Evolutionary conservation across 345 rosid genomes (phyloP), one percentile per base, ranked within the genome.

Genomic region (Acer campestre): DNA sequence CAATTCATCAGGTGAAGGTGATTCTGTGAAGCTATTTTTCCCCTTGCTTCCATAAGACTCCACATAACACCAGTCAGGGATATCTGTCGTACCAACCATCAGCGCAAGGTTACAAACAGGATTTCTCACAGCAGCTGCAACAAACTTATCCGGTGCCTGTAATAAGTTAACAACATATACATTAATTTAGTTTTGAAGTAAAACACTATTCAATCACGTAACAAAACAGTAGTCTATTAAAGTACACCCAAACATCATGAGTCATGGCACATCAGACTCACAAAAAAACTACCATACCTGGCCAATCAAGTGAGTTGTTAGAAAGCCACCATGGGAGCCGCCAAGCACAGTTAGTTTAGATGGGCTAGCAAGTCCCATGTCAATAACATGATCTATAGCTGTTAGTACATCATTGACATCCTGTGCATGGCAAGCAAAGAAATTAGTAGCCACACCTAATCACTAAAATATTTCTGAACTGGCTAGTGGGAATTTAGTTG

Each of bases 281-380:
- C 53, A 49, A 31, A 75, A 69, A 40, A 67, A 62, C 63, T 20
- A 17, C 23, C 44, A 2, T 25, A 95, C 99, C 99, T 95, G 98
- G 82, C 99, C 99, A 74, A 95, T 95, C 86, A 95, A 88, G 82
- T 95, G 99, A 49, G 96, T 87, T 35, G 97, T 86, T 22, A 93
- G 88, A 85, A 95, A 92, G 69, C 97, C 99, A 71, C 99, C 99
- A 73, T 95, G 98, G 64, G 99, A 95, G 82, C 92, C 92, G 44
- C 99, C 99, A 74, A 95, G 75, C 80, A 92, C 89, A 61, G 92
- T 82, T 78, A 93, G 83, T 84, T 85, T 91, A 71, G 95, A 90
- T 56, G 97, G 90, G 80, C 80, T 82, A 78, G 89, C 92, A 70
- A 93, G 87, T 84, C 94, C 96, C 72, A 77, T 64, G 69, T 84